Percentiles rank a stretch among this genome's conserved stretches.
Evolutionary conservation across 140 eudicot genomes (phyloP).

Genomic region (Stevia rebaudiana): DNA sequence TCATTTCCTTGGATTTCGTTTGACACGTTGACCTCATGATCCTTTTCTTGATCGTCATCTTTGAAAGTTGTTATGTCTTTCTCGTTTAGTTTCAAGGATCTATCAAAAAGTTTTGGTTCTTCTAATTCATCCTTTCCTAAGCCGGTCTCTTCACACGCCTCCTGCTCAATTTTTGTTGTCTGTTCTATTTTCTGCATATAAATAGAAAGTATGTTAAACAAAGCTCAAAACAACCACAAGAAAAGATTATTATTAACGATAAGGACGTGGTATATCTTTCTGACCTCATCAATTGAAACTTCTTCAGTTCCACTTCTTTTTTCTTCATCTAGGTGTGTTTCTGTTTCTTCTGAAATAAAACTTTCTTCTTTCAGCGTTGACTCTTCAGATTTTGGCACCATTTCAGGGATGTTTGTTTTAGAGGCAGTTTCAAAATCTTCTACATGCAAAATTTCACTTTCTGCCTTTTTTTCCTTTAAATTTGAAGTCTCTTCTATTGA

Average conservation of each 20-base stretch:
- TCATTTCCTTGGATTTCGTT: slow-evolving; percentile 1
- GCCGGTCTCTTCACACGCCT: slow-evolving; percentile 21
- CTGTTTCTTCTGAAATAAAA: slow-evolving; percentile 14
- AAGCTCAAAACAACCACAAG: slow-evolving; percentile 4
- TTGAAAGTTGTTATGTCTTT: not conserved
- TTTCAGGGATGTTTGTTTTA: slow-evolving; percentile 24
- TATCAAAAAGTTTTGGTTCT: slow-evolving; percentile 3
- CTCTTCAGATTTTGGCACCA: slow-evolving; percentile 18
- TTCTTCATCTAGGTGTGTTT: slow-evolving; percentile 17
- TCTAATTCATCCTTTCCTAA: slow-evolving; percentile 16
- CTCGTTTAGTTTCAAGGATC: not conserved
- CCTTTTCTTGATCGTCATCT: slow-evolving; percentile 12
- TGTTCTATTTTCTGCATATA: slow-evolving; percentile 13
- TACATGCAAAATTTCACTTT: slow-evolving; percentile 13
- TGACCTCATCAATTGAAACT: slow-evolving; percentile 36
- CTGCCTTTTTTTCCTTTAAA: slow-evolving; percentile 23
- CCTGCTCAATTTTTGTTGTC: slow-evolving; percentile 11
- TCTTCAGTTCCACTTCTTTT: slow-evolving; percentile 10
- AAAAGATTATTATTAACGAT: not conserved
- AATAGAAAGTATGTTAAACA: not conserved
- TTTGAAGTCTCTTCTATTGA: slow-evolving; percentile 16
- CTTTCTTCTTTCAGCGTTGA: slow-evolving; percentile 14
- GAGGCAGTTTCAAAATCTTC: slow-evolving; percentile 15
- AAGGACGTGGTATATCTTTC: not conserved
- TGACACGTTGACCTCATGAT: slow-evolving; percentile 12